Evolutionary conservation across 2,329 filamentous ascomycete species (phyloP).

Genomic region (Fusarium metavorans): DNA sequence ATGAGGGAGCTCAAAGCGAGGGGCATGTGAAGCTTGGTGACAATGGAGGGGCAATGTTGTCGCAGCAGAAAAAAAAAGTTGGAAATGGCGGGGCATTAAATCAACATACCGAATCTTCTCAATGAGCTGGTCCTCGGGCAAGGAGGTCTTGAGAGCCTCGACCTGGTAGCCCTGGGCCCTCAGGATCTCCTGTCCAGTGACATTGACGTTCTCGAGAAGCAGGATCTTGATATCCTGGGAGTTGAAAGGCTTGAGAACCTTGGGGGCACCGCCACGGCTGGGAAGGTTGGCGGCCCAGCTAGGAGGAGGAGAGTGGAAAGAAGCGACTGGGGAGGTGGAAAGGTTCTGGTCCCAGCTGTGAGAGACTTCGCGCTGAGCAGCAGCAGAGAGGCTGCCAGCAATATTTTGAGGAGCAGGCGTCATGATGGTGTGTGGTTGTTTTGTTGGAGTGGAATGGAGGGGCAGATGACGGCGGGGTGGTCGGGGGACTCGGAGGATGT

Average conservation of each 20-base stretch:
- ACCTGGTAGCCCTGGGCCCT: constrained; percentile 93
- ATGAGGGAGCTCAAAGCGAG: constrained; percentile 18
- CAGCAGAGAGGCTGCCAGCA: constrained; percentile 49
- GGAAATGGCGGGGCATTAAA: constrained; percentile 30
- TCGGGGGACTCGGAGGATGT: constrained; percentile 17
- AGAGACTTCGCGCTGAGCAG: constrained; percentile 58
- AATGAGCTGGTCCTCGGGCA: constrained; percentile 93
- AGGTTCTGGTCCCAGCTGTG: constrained; percentile 71
- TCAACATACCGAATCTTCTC: constrained; percentile 87
- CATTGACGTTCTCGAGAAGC: constrained; percentile 94
- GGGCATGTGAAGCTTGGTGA: constrained; percentile 11
- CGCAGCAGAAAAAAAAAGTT: constrained; percentile 15
- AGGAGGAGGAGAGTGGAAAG: constrained; percentile 79
- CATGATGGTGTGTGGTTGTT: constrained; percentile 50
- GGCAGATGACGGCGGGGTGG: constrained; percentile 20
- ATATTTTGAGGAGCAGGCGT: constrained; percentile 63
- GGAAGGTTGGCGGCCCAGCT: constrained; percentile 65
- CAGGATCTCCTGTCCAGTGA: constrained; percentile 87
- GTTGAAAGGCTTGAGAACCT: constrained; percentile 94
- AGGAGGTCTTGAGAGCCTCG: constrained; percentile 87
- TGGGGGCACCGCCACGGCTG: constrained; percentile 60
- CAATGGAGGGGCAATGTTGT: constrained; percentile 33
- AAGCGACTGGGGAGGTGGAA: constrained; percentile 79
- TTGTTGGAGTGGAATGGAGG: constrained; percentile 44
- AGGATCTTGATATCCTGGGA: constrained; percentile 97